Percentiles rank a stretch among this genome's conserved stretches.
Evolutionary conservation across 2,329 filamentous ascomycete species (phyloP).

Genomic region (Fusarium solani-melongenae): DNA sequence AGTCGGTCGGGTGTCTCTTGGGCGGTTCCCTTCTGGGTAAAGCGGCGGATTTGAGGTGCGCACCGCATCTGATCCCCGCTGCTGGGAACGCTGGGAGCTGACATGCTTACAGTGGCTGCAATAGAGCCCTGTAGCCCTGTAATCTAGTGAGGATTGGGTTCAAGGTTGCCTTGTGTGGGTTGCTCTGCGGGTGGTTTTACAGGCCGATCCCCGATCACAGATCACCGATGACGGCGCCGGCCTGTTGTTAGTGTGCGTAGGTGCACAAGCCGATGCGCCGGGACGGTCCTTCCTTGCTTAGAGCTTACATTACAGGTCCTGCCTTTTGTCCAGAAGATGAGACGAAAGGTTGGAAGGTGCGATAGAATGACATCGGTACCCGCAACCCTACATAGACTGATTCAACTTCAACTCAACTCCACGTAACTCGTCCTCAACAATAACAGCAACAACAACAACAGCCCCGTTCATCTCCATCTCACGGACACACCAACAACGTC

Average conservation of each 20-base stretch:
- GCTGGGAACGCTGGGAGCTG: constrained; percentile 13
- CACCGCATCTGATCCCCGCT: constrained; percentile 33
- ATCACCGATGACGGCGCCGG: constrained; percentile 1
- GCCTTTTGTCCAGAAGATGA: not conserved
- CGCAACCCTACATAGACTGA: not conserved
- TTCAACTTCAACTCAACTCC: not conserved
- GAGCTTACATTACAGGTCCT: not conserved
- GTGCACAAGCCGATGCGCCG: constrained; percentile 23
- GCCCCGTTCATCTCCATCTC: not conserved
- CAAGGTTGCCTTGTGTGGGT: constrained; percentile 1
- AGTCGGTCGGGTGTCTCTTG: not conserved
- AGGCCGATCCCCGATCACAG: constrained; percentile 5
- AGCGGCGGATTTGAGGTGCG: constrained; percentile 22
- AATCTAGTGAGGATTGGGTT: constrained; percentile 2
- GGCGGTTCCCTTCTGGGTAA: constrained; percentile 14
- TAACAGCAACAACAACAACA: not conserved
- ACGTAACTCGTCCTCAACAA: constrained; percentile 8
- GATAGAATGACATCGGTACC: constrained; percentile 8
- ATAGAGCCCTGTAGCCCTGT: constrained; percentile 9
- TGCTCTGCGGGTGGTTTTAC: constrained; percentile 10
- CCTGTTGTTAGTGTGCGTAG: constrained; percentile 11
- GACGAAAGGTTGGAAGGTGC: constrained; percentile 5
- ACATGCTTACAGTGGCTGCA: constrained; percentile 28
- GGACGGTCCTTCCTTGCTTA: constrained; percentile 28
- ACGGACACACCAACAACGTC: not conserved